Base-by-base conservation (phyloP, 2,329 filamentous ascomycete genomes). In the Penicillium sp. region DNA sequence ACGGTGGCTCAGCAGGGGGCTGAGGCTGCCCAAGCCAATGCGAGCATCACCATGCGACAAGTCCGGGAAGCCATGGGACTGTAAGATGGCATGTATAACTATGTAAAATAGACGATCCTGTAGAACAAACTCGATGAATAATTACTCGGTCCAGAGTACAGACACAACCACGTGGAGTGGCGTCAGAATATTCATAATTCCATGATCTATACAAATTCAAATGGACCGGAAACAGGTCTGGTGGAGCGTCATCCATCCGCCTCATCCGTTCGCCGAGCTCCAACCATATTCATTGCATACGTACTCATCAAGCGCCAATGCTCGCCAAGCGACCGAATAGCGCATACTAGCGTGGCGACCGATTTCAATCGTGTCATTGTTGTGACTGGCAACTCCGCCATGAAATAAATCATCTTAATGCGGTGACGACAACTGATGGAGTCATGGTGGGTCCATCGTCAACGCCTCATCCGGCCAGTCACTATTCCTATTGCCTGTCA, bases 51-150 rank as follows among this genome's bases (percentile, higher is more conserved):
- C 4, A 64, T 65, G 58, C 38, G 38, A 28, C 46, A 47, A 17
- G 52, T 64, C n/a, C 54, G 52, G 28, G 41, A 52, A 32, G 53
- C 49, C 9, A 51, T 63, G 44, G 62, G 62, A 6, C 41, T 65
- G 31, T 64, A 30, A 42, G 18, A 22, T 22, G 18, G 9, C 5
- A 5, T 23, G 14, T 28, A 34, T 27, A 27, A 9, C 18, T 22
- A 22, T 22, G 18, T 22, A 22, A 22, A 22, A 22, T 22, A 22
- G 18, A 22, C 18, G 18, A 22, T 5, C 5, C 18, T 22, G n/a
- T n/a, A n/a, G n/a, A n/a, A n/a, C n/a, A n/a, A n/a, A n/a, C n/a
- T n/a, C n/a, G n/a, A n/a, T n/a, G n/a, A n/a, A n/a, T n/a, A n/a
- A n/a, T n/a, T n/a, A n/a, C n/a, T n/a, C n/a, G n/a, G n/a, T n/a